These are phyloP conservation scores for Chalaropsis ovoidea DNA, from an alignment of 2,329 filamentous ascomycete genomes.

Conservation along the genomic window DNA sequence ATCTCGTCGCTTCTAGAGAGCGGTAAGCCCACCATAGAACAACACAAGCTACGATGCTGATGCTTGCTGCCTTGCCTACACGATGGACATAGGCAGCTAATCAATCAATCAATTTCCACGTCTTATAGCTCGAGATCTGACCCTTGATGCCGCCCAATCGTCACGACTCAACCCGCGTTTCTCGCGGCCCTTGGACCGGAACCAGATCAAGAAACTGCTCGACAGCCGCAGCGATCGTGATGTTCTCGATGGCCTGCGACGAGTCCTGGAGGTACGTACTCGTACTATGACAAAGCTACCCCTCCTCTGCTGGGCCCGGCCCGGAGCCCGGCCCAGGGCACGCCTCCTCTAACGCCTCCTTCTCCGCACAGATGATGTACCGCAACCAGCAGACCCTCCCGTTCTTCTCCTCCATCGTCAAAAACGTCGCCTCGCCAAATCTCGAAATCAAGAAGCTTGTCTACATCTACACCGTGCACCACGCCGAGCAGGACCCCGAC, in stretches of 20 bases:
- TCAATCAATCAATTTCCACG: constrained; percentile 12
- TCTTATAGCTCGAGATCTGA: constrained; percentile 76
- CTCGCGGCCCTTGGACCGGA: constrained; percentile 58
- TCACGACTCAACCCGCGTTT: constrained; percentile 57
- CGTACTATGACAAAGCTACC: constrained; percentile 28
- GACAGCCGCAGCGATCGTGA: constrained; percentile 91
- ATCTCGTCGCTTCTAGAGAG: constrained; percentile 93
- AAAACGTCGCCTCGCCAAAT: constrained; percentile 90
- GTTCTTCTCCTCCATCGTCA: constrained; percentile 96
- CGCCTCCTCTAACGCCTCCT: not conserved
- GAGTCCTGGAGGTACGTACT: constrained; percentile 66
- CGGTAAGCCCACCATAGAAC: constrained; percentile 46
- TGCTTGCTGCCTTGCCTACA: constrained; percentile 11
- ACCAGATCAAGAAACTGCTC: constrained; percentile 85
- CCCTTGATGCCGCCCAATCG: constrained; percentile 88
- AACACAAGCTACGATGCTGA: not conserved
- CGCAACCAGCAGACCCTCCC: constrained; percentile 74
- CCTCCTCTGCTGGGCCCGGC: not conserved
- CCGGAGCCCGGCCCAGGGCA: too few species aligned
- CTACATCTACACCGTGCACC: constrained; percentile 94
- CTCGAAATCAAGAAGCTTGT: constrained; percentile 96
- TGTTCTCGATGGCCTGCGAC: constrained; percentile 79
- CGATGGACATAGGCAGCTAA: constrained; percentile 12
- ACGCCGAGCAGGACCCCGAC: constrained; percentile 93
- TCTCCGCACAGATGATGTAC: constrained; percentile 75